Base-by-base conservation (phyloP, 139 green algal genomes). In the Trebouxia sp. region DNA sequence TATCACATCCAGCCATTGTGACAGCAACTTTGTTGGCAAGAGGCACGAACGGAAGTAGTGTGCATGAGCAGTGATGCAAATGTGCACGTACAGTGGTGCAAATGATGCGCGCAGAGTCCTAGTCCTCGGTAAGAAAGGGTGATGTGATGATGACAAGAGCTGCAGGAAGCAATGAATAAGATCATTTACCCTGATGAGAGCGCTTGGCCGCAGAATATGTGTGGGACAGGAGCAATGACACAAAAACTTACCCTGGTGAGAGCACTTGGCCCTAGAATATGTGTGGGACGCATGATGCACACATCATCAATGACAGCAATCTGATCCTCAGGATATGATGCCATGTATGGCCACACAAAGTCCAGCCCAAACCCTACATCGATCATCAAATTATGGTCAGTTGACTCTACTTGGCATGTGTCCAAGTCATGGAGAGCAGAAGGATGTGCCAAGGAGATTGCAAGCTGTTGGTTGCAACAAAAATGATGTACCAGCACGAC, bases 321-420 rank as follows among this genome's bases (percentile, higher is more conserved):
- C 55, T 70, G 72, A 55, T 87, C 66, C 6, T 50, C 30, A 24
- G 83, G 83, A 42, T 86, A 87, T 26, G 56, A 41, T 41, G 80
- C 65, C 43, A 86, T 28, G 37, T 82, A 87, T 24, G 83, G 83
- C 83, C 83, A 87, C 22, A 87, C 79, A 70, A 86, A 87, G 70
- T 87, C 83, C 22, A 87, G 55, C 24, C 80, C 84, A 83, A 83
- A 88, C 39, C 84, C 80, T 75, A 45, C 30, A 47, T 10, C 42
- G 48, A 1, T 5, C 11, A 15, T 8, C 42, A 28, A 69, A 0
- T 30, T 0, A 0, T 42, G 56, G 28, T 17, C n/a, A n/a, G n/a
- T n/a, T n/a, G n/a, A n/a, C n/a, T n/a, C n/a, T n/a, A n/a, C n/a
- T n/a, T n/a, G n/a, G n/a, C n/a, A n/a, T n/a, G n/a, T n/a, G n/a